Evolutionary conservation across 768 basidiomycete species (phyloP), one percentile per base, ranked within the genome.

Genomic region (Amanita pseudoporphyria): DNA sequence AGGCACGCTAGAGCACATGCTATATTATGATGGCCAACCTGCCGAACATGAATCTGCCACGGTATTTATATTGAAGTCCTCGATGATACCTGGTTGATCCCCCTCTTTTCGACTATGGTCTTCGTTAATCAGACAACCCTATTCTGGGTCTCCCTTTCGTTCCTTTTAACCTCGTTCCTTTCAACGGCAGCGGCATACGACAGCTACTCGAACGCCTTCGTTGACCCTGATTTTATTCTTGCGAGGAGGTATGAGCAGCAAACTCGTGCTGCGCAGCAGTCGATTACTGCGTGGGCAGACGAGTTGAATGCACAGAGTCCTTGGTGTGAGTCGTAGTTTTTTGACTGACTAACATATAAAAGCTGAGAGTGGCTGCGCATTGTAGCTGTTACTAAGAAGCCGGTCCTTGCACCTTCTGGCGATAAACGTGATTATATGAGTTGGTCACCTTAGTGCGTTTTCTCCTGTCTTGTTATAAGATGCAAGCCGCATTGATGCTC

Each of bases 401-500:
- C 67, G 13, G 66, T 72, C 26, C 58, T 63, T 4, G 69, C 79
- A 1, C 78, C 78, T 2, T 71, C 73, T 16, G 76, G 77, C 1
- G 66, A 79, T 57, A 68, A 68, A 30, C 76, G 80, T 53, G 81
- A 82, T 57, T 84, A 81, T 58, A 70, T 83, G 73, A 82, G 80
- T 59, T 82, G 78, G 77, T 77, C 80, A 12, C 81, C 82, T 35
- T 84, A 83, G 81, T 82, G 61, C 40, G 78, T 43, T 40, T 5
- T 50, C 26, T 7, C 9, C 45, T 26, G 35, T 22, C 42, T n/a
- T 3, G 22, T 2, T n/a, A 22, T 7, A 21, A 33, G 21, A 14
- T 26, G 10, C 13, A n/a, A 10, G 13, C n/a, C n/a, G n/a, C n/a
- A n/a, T n/a, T n/a, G n/a, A n/a, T 35, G 0, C 22, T 28, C 30